Evolutionary conservation across 345 rosid species (phyloP).

Genomic region (Jatropha curcas): DNA sequence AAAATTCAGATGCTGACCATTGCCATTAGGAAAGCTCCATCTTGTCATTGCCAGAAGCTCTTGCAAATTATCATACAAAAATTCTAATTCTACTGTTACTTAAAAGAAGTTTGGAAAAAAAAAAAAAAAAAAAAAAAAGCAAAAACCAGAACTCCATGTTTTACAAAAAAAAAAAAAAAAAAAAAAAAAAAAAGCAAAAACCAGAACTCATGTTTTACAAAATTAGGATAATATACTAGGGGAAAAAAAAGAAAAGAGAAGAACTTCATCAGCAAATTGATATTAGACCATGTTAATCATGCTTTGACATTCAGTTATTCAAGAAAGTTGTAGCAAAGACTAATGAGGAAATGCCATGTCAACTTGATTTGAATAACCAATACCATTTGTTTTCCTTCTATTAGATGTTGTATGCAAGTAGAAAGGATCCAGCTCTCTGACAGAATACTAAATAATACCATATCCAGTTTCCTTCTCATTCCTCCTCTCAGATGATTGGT

Average conservation of each 20-base stretch:
- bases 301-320: neutral
- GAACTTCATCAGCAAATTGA: neutral
- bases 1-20: conserved; percentile 52
- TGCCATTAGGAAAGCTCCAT: conserved; percentile 57
- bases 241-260: too few relatives aligned
- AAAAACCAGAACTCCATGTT: too few relatives aligned
- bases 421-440: neutral
- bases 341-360: neutral
- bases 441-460: neutral
- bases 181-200: too few relatives aligned
- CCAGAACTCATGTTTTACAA: neutral
- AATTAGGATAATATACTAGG: neutral
- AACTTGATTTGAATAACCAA: neutral
- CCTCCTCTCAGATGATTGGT: neutral
- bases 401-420: neutral
- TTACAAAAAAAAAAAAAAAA: too few relatives aligned
- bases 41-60: conserved; percentile 66
- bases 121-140: neutral
- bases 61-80: neutral
- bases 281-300: neutral
- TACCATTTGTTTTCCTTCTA: neutral
- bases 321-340: neutral
- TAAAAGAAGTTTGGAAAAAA: neutral
- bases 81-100: neutral
- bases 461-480: too few relatives aligned